Base-by-base conservation (phyloP, 202 grass and related monocot genomes). In the Alloteropsis angusta region DNA sequence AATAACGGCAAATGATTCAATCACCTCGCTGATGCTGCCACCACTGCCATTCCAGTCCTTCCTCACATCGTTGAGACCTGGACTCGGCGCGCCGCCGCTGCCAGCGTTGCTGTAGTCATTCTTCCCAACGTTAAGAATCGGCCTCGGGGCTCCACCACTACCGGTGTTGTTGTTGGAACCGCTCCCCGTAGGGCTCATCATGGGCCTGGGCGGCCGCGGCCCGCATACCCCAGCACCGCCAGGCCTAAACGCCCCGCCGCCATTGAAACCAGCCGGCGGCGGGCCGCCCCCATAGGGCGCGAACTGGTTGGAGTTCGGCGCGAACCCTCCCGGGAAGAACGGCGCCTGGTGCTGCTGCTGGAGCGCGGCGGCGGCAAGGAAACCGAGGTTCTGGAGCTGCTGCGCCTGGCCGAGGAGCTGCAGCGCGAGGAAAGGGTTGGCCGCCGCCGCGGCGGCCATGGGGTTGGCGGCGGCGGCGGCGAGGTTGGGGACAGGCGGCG, bases 351-450 rank as follows among this genome's bases (percentile, higher is more conserved):
- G 84, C 43, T 25, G 85, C 49, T 83, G 82, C 10, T 85, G 87
- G 39, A 77, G 65, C 54, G 73, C 30, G 34, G 78, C 82, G 39
- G 86, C 82, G 59, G 84, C 85, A 14, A 97, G 74, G 69, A 92
- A 90, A 16, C 90, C 87, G 44, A 92, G 77, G 48, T 86, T 93
- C 86, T 94, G 95, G 72, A 97, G 70, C 81, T 87, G 90, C 80
- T 89, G 87, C 49, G 87, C 87, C 66, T 89, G 87, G 41, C 72
- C 72, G 11, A 89, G 79, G n/a, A 89, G 58, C 72, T 89, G 87
- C 65, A 89, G 68, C 49, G 82, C 87, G 25, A 89, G 77, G 66
- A 78, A 85, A 72, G 87, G 87, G 66, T 82, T 89, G 10, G 82
- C 82, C 43, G 77, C 77, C 32, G 87, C 78, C 15, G 52, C 82